Evolutionary conservation across 805 yeast genomes (phyloP), one percentile per base, ranked within the genome.

Genomic region (Myxozyma kluyveri): DNA sequence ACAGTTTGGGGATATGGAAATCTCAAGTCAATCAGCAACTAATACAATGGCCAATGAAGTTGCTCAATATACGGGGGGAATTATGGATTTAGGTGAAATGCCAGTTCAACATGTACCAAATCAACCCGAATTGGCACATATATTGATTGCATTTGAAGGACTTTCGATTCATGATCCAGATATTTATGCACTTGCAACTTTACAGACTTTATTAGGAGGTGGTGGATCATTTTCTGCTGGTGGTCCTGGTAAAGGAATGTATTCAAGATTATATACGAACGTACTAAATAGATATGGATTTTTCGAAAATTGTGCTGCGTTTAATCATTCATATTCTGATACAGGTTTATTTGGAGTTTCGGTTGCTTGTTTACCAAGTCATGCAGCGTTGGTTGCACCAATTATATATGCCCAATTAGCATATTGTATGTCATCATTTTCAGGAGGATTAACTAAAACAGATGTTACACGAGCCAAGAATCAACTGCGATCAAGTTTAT

Each of bases 211-310:
- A 21, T 72, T 93, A 12, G 99, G 99, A 39, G 97, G 98, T 33
- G 99, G 98, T 51, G 95, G 96, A 3, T 89, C 98, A 1, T 93
- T 93, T 66, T 84, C 95, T 18, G 98, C 99, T 7, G 99, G 99
- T 60, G 99, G 99, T 0, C 99, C 99, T 17, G 99, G 99, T 48
- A 93, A 93, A 69, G 99, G 99, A 3, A 90, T 93, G 98, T 93
- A 89, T 67, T 88, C 96, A 3, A 78, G 98, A 53, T 79, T 95
- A 22, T 93, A 89, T 72, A 88, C 96, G 0, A 81, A 89, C 61
- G 96, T 93, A 2, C 75, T 93, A 66, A 91, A 91, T 70, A 93
- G 85, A 67, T 87, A 86, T 66, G 95, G 95, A 36, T 90, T 85
- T 67, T 82, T 93, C 46, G 99, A 93, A 65, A 84, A 86, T 63